Evolutionary conservation across 768 basidiomycete genomes (phyloP).

Genomic region (Boletales sp.): DNA sequence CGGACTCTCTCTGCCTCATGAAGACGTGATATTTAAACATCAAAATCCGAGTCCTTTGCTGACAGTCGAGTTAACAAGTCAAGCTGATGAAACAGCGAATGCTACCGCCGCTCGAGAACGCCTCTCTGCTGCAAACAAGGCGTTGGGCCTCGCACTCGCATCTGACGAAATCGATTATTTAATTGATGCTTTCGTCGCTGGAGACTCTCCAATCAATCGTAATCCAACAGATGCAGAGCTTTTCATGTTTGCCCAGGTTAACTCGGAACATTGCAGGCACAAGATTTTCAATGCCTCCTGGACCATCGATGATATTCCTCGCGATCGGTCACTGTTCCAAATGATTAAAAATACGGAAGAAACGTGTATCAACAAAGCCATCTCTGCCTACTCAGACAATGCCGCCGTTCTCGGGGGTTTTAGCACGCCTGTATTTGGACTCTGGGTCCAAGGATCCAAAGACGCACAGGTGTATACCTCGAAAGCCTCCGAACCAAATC

Average conservation of each 20-base stretch:
- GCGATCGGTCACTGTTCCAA: slow-evolving; percentile 79
- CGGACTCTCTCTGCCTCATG: slow-evolving; percentile 53
- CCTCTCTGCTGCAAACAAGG: slow-evolving; percentile 73
- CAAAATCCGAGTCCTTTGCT: slow-evolving; percentile 64
- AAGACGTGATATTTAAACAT: slow-evolving; percentile 56
- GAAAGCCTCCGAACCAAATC: slow-evolving; percentile 62
- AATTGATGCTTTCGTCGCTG: slow-evolving; percentile 81
- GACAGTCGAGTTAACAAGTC: slow-evolving; percentile 56
- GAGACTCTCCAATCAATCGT: slow-evolving; percentile 59
- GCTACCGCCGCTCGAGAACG: slow-evolving; percentile 50
- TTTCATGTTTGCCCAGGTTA: slow-evolving; percentile 99
- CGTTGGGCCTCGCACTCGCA: slow-evolving; percentile 87
- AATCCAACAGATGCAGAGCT: slow-evolving; percentile 96
- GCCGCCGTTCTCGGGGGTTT: slow-evolving; percentile 87
- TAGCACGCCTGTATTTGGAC: slow-evolving; percentile 69
- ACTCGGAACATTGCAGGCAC: slow-evolving; percentile 99
- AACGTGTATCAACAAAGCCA: slow-evolving; percentile 68
- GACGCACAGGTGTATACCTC: slow-evolving; percentile 49
- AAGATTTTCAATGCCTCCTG: slow-evolving; percentile 99
- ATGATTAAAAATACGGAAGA: slow-evolving; percentile 98
- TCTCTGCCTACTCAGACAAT: slow-evolving; percentile 98
- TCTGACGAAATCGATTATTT: slow-evolving; percentile 90
- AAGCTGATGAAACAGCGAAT: slow-evolving; percentile 20
- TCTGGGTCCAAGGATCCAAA: slow-evolving; percentile 31
- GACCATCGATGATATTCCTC: slow-evolving; percentile 72